Base-by-base conservation (phyloP, 2,329 filamentous ascomycete species). In the Sporothrix phasma region DNA sequence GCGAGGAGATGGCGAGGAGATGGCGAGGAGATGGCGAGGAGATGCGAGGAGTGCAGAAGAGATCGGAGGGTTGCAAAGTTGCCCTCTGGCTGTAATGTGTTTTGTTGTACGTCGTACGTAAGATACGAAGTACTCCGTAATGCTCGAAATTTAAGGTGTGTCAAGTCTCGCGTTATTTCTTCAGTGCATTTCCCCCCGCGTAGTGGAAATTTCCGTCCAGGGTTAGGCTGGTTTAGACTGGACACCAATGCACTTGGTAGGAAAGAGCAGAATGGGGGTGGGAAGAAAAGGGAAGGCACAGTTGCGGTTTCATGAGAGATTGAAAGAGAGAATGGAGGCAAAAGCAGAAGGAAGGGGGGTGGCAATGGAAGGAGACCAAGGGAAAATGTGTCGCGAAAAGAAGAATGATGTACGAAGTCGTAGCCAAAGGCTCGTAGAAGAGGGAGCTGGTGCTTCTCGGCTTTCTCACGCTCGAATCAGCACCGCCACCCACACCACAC, bases 221-320 rank as follows among this genome's bases (percentile, higher is more conserved):
- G 58, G 58, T 37, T 47, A 61, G 58, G 58, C 13, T 47, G 43
- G n/a, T 47, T 49, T 61, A 61, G 58, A 43, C 56, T 46, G 37
- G 39, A 60, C 19, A 34, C 56, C 24, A 15, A 46, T n/a, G n/a
- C n/a, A n/a, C n/a, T n/a, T n/a, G 26, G 37, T 15, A 46, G 43
- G 58, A 49, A 61, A 62, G 60, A 41, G 46, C 43, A 17, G 24
- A 22, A 53, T 19, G 22, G 8, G 45, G 39, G 43, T 39, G 58
- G 54, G 58, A 31, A 45, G 58, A 29, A 56, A 56, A 26, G 19
- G 43, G 53, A 43, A 64, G 46, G 34, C 34, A 22, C 49, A 63
- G 56, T 61, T 31, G 47, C 41, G 62, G 13, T 13, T 43, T 58
- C 26, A 22, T 7, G 22, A 39, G 19, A 46, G 37, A 39, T 39